phyloP scores from a whole-genome alignment of 2,329 filamentous ascomycete species.

The Aspergillus vadensis region DNA sequence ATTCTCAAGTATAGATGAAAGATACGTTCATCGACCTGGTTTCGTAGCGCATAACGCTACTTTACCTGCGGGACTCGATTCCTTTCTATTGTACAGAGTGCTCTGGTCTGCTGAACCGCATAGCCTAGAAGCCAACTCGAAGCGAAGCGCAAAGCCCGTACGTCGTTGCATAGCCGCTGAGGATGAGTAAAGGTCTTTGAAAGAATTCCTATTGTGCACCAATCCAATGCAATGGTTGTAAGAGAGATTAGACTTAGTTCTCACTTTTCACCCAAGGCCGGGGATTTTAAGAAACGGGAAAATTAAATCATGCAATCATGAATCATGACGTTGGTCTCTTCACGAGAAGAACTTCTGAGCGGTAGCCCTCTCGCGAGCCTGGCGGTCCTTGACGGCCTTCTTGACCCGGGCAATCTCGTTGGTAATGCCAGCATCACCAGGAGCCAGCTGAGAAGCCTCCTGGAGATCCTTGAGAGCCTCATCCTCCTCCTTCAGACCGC shows the following conservation, averaged over 20 bases:
- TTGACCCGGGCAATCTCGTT: conserved; percentile 78
- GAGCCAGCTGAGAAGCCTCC: conserved; percentile 72
- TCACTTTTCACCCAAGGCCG: conserved; percentile 20
- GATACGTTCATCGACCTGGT: neutral
- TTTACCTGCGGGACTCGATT: neutral
- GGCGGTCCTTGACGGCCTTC: conserved; percentile 69
- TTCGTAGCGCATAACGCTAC: neutral
- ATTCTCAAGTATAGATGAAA: neutral
- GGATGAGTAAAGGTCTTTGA: neutral
- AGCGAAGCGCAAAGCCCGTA: neutral
- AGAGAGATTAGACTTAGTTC: neutral
- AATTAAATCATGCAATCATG: conserved; percentile 35
- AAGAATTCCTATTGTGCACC: neutral
- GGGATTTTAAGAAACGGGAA: conserved; percentile 17
- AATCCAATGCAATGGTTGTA: neutral
- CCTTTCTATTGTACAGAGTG: neutral
- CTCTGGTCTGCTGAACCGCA: neutral
- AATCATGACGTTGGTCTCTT: conserved; percentile 29
- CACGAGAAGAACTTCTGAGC: conserved; percentile 87
- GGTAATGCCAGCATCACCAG: conserved; percentile 71
- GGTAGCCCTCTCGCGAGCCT: conserved; percentile 86
- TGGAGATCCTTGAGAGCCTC: conserved; percentile 73
- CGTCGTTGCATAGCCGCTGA: neutral
- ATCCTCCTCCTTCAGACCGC: conserved; percentile 82
- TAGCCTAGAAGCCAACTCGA: neutral